phyloP scores from a whole-genome alignment of 306 rosid species.

The Citrullus colocynthis region DNA sequence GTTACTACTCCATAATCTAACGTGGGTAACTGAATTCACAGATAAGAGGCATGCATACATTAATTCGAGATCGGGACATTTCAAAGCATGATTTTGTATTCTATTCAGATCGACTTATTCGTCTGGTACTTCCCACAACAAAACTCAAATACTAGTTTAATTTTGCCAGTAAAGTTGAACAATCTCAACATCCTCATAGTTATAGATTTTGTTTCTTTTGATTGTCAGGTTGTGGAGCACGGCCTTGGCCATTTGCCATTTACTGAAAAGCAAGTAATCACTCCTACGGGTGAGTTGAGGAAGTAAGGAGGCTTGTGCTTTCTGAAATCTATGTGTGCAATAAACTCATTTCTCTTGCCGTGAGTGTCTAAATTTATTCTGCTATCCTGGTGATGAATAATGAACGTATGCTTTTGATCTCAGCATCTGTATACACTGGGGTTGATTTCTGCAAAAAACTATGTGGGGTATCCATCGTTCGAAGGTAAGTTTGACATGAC shows the following conservation, averaged over 20 bases:
- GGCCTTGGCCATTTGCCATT: constrained; percentile 97
- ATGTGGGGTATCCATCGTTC: constrained; percentile 87
- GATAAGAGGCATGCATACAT: constrained; percentile 97
- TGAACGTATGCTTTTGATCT: constrained; percentile 6
- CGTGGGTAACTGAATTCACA: constrained; percentile 31
- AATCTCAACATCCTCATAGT: not conserved
- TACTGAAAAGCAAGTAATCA: constrained; percentile 87
- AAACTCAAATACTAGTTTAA: not conserved
- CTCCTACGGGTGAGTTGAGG: constrained; percentile 68
- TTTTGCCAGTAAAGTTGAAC: not conserved
- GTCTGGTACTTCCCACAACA: constrained; percentile 44
- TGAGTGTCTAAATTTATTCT: not conserved
- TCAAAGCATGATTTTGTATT: constrained; percentile 91
- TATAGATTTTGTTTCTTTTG: not conserved
- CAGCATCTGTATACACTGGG: constrained; percentile 86
- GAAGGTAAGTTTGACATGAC: constrained; percentile 70
- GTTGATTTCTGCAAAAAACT: constrained; percentile 98
- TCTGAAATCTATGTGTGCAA: not conserved
- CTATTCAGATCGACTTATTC: constrained; percentile 93
- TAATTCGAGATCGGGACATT: constrained; percentile 81
- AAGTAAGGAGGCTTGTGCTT: not conserved
- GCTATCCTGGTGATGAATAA: not conserved
- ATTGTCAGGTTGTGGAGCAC: constrained; percentile 86
- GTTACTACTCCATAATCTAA: constrained; percentile 11
- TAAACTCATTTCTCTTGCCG: not conserved